Evolutionary conservation across 2,329 filamentous ascomycete genomes (phyloP).

Genomic region (Fusarium sp.): DNA sequence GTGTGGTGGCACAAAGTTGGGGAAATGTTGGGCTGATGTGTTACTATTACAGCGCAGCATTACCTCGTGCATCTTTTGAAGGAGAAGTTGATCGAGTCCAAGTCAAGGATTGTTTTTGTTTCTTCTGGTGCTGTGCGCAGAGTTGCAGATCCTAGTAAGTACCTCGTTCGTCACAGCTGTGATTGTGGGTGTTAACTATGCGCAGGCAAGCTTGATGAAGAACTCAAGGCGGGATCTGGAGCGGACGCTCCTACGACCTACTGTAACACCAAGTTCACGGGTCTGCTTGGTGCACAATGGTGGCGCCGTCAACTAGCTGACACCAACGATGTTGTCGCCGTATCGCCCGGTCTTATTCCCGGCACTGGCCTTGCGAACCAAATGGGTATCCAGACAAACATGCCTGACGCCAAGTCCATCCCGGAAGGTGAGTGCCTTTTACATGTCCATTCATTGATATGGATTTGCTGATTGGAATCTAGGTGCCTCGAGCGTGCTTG

Average conservation of each 20-base stretch:
- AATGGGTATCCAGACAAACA: constrained; percentile 48
- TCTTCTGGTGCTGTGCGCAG: constrained; percentile 62
- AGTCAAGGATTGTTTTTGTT: constrained; percentile 62
- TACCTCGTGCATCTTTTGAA: constrained; percentile 64
- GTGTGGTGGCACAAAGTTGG: neutral
- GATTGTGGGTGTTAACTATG: neutral
- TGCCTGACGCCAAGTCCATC: constrained; percentile 62
- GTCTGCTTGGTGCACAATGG: constrained; percentile 65
- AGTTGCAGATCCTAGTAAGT: constrained; percentile 56
- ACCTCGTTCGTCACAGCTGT: rapidly evolving
- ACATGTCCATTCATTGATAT: neutral
- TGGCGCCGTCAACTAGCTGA: constrained; percentile 65
- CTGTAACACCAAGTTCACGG: constrained; percentile 61
- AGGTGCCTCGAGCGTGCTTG: constrained; percentile 61
- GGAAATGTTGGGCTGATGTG: constrained; percentile 14
- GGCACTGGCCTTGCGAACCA: constrained; percentile 58
- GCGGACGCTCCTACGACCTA: constrained; percentile 52
- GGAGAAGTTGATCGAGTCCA: constrained; percentile 61
- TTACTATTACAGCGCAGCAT: constrained; percentile 59
- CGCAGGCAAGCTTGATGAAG: constrained; percentile 53
- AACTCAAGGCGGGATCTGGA: constrained; percentile 57
- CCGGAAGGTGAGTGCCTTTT: constrained; percentile 56
- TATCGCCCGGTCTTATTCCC: constrained; percentile 66
- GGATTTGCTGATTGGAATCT: constrained; percentile 22
- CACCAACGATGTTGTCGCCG: constrained; percentile 61